A percentile compares a stretch with the other conserved stretches of the same genome.
Evolutionary conservation across 768 basidiomycete species (phyloP).

Genomic region (Cystobasidium ongulense): DNA sequence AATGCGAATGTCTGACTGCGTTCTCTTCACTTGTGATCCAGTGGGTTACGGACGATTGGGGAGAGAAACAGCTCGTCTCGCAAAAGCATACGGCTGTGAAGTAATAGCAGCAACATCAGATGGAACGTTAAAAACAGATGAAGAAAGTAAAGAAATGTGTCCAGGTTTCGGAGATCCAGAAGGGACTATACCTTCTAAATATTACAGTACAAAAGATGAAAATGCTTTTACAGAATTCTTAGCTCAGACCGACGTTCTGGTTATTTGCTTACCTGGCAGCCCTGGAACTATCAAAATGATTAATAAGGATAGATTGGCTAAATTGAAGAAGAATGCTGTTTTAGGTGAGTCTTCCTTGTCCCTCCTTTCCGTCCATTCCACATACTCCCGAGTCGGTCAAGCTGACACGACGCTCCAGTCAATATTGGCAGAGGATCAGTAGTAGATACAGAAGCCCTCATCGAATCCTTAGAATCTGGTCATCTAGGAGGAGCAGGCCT

Average conservation of each 20-base stretch:
- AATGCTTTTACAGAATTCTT: conserved; percentile 21
- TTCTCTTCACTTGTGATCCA: background rate
- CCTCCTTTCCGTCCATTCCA: no score
- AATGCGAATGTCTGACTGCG: background rate
- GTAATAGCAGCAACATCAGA: conserved; percentile 27
- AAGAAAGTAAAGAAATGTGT: conserved; percentile 4
- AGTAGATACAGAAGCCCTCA: conserved; percentile 25
- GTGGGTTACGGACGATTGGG: conserved; percentile 20
- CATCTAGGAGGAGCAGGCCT: conserved; percentile 20
- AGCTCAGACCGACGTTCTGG: conserved; percentile 25
- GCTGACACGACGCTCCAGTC: background rate
- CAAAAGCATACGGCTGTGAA: conserved; percentile 31
- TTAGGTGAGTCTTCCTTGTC: background rate
- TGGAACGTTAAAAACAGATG: conserved; percentile 17
- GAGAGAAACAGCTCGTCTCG: conserved; percentile 24
- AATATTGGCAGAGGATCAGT: conserved; percentile 29
- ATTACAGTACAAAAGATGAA: conserved; percentile 25
- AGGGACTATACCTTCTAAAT: conserved; percentile 14
- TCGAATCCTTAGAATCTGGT: conserved; percentile 8
- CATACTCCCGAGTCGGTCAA: no score
- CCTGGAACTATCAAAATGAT: conserved; percentile 16
- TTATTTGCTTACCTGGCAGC: conserved; percentile 17
- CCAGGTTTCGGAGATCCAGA: conserved; percentile 30
- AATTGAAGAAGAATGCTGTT: conserved; percentile 29
- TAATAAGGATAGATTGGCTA: conserved; percentile 1